Base-by-base conservation (phyloP, 768 basidiomycete genomes). In the Tricholoma flavovirens region DNA sequence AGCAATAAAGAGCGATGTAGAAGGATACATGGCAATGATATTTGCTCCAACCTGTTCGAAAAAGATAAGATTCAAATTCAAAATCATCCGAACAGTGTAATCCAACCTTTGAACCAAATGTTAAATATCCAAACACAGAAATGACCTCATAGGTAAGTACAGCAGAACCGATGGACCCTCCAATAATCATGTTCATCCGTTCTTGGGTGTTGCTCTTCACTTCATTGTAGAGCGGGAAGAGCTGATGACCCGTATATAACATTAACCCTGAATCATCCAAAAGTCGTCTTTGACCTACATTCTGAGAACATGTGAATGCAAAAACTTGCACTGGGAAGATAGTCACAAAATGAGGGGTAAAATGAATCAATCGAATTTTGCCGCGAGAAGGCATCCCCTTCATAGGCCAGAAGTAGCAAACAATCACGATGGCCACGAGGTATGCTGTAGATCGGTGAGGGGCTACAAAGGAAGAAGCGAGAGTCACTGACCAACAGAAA, bases 181-280 rank as follows among this genome's bases (percentile, higher is more conserved):
- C 86, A 50, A 98, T 89, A 59, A 98, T 81, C n/a, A 79, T 75
- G 69, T 97, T 96, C 83, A 98, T 85, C 35, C 90, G 82, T 45
- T 71, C 63, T 67, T 97, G 95, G 1, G 84, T 83, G 67, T 96
- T 97, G 29, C 73, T 74, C 62, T 80, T 79, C 32, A 98, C 77
- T 71, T 98, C 96, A 67, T 98, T 98, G 74, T 87, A 96, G 52
- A 97, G 84, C 1, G 93, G 91, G 71, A 98, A 97, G 15, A 98
- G 73, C 91, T 98, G 61, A 11, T 36, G 30, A 24, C n/a, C 32
- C 35, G 38, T 12, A 15, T 50, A 24, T 12, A 21, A 56, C 26
- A 59, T 60, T 59, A 54, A 54, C 52, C 26, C 36, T 12, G 48
- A 30, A 17, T 9, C 21, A 29, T 32, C 29, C 43, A 22, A 56